Evolutionary conservation across 176 grass and related monocot genomes (phyloP).

Genomic region (Rhipidocladum racemiflorum): DNA sequence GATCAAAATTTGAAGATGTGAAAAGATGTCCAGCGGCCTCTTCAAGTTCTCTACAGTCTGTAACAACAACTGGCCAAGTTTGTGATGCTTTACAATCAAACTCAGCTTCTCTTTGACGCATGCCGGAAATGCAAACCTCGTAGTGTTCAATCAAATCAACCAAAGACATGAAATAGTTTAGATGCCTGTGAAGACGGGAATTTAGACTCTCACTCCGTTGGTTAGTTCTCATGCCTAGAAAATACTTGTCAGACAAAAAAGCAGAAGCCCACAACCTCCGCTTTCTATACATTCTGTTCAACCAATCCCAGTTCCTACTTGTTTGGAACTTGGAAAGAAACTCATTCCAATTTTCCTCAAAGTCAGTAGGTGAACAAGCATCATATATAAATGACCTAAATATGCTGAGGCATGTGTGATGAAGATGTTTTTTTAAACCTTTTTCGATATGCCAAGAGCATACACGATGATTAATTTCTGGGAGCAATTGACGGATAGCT

Average conservation of each 20-base stretch:
- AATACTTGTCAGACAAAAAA: background rate
- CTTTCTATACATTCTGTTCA: background rate
- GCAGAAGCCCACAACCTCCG: background rate
- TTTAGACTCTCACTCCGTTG: background rate
- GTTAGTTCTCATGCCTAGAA: background rate
- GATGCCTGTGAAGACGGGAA: background rate
- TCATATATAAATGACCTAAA: conserved; percentile 12
- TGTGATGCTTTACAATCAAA: background rate
- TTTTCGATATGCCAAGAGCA: too few species aligned
- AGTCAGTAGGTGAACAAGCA: background rate
- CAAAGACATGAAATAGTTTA: background rate
- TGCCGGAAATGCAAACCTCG: too few species aligned
- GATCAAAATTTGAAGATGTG: background rate
- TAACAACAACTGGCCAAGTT: background rate
- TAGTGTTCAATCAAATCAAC: background rate
- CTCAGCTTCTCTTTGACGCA: background rate
- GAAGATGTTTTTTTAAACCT: background rate
- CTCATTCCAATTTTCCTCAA: background rate
- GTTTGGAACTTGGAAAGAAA: background rate
- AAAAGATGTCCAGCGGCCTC: background rate
- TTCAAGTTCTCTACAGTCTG: background rate
- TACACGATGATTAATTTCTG: background rate
- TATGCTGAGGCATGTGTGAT: background rate
- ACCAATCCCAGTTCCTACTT: background rate
- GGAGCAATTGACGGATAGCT: background rate